phyloP scores from a whole-genome alignment of 768 basidiomycete species.

The Cyclocybe cylindracea region DNA sequence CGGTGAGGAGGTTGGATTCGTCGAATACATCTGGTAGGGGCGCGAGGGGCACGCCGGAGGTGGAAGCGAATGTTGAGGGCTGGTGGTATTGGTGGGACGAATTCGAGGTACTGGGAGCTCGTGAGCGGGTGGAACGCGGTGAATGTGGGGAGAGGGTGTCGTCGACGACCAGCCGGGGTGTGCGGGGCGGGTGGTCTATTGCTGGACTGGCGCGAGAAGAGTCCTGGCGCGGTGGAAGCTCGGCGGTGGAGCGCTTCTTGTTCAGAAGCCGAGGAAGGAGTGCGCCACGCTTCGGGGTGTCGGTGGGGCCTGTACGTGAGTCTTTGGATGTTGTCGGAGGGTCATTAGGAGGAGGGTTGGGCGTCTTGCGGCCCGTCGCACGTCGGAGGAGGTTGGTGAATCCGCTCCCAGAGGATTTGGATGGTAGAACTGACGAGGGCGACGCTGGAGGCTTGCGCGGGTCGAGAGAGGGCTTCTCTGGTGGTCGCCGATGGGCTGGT shows the following conservation, averaged over 20 bases:
- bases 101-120: background rate
- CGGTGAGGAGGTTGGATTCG: constrained; percentile 53
- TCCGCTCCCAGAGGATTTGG: constrained; percentile 27
- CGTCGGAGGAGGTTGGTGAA: constrained; percentile 39
- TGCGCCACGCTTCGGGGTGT: constrained; percentile 23
- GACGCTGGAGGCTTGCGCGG: constrained; percentile 8
- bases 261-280: constrained; percentile 33
- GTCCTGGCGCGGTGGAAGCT: constrained; percentile 28
- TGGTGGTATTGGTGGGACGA: background rate
- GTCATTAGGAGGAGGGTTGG: constrained; percentile 15
- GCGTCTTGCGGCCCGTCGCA: constrained; percentile 34
- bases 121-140: background rate
- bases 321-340: constrained; percentile 19
- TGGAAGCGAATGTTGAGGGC: background rate
- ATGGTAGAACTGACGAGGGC: constrained; percentile 13
- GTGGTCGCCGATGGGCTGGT: constrained; percentile 4
- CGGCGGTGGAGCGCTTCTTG: constrained; percentile 26
- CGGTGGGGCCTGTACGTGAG: constrained; percentile 4
- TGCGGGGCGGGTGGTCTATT: constrained; percentile 1
- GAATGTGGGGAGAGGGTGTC: background rate
- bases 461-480: constrained; percentile 1
- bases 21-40: constrained; percentile 42
- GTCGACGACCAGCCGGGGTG: background rate
- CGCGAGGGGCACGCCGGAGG: constrained; percentile 2
- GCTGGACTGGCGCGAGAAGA: constrained; percentile 17